These are phyloP conservation scores for Histomonas meleagridis DNA, from an alignment of 208 protist species.

Conservation along the genomic window DNA sequence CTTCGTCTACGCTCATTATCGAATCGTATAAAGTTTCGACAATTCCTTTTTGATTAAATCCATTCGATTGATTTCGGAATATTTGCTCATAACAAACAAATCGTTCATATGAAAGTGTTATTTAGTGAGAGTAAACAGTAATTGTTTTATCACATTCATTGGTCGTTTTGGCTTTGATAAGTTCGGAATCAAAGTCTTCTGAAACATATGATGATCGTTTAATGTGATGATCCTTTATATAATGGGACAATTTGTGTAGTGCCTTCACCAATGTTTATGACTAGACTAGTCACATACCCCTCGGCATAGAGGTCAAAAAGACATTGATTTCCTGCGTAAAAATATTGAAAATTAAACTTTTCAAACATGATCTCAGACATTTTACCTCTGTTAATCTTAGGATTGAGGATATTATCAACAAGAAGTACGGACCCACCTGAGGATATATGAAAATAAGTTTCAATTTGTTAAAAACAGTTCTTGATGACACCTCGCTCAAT, in stretches of 20 bases:
- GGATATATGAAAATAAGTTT: no score
- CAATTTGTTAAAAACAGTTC: slow-evolving; percentile 94
- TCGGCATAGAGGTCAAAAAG: slow-evolving; percentile 72
- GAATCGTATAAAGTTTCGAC: background rate
- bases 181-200: slow-evolving; percentile 57
- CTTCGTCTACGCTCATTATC: slow-evolving; percentile 60
- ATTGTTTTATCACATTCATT: slow-evolving; percentile 54
- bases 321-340: slow-evolving; percentile 74
- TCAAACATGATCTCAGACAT: slow-evolving; percentile 73
- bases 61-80: slow-evolving; percentile 61
- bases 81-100: slow-evolving; percentile 63
- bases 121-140: slow-evolving; percentile 57
- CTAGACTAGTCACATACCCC: slow-evolving; percentile 67
- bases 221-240: slow-evolving; percentile 66
- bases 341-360: slow-evolving; percentile 61
- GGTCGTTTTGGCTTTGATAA: slow-evolving; percentile 48
- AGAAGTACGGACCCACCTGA: slow-evolving; percentile 85
- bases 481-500: slow-evolving; percentile 73
- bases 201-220: slow-evolving; percentile 59
- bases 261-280: slow-evolving; percentile 83
- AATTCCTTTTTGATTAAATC: background rate
- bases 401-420: slow-evolving; percentile 69
- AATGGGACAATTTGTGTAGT: slow-evolving; percentile 88
- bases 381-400: slow-evolving; percentile 68
- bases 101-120: slow-evolving; percentile 50